Evolutionary conservation across 129 eudicot species (phyloP).

Genomic region (Mikania micrantha): DNA sequence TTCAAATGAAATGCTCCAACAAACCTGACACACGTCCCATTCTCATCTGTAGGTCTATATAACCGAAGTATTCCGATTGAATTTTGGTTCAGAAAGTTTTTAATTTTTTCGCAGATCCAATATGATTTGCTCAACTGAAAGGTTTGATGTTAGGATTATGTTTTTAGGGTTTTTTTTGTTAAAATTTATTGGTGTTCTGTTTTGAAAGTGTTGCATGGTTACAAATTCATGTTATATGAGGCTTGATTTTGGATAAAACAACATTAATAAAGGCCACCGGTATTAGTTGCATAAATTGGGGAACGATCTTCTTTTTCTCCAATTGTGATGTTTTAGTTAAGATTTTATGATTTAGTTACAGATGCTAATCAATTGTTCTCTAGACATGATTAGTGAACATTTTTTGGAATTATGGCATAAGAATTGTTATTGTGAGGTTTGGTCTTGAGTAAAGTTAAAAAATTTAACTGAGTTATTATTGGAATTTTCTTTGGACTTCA

Average conservation of each 20-base stretch:
- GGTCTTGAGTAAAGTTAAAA: background rate
- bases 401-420: background rate
- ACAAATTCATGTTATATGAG: no score
- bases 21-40: constrained; percentile 97
- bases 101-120: constrained; percentile 22
- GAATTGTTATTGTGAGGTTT: background rate
- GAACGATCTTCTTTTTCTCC: background rate
- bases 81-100: constrained; percentile 2
- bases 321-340: background rate
- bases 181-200: no score
- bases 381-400: background rate
- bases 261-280: no score
- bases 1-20: constrained; percentile 71
- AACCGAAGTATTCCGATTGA: background rate
- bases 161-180: background rate
- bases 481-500: background rate
- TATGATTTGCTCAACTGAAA: constrained; percentile 4
- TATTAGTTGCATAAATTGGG: background rate
- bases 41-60: constrained; percentile 63
- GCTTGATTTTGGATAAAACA: no score
- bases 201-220: no score
- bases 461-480: background rate
- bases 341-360: background rate
- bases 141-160: background rate
- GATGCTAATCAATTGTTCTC: background rate